Base-by-base conservation (phyloP, 2,329 filamentous ascomycete species). In the Fusarium bactridioides region DNA sequence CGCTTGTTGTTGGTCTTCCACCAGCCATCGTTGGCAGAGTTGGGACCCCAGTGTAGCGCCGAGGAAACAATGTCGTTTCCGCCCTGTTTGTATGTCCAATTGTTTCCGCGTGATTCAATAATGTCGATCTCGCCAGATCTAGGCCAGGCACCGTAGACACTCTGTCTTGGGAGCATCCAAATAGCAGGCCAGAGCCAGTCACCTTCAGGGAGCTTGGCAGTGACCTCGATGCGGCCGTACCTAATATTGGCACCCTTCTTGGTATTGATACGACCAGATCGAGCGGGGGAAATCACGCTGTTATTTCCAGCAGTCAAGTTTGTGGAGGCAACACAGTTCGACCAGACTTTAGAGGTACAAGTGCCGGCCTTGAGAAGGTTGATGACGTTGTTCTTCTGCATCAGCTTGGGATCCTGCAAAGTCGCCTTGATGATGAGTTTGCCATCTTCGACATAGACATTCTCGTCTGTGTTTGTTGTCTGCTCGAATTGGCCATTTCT, bases 151-250 rank as follows among this genome's bases (percentile, higher is more conserved):
- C 94, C 94, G 79, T 96, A 97, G 1, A 84, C 90, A 60, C 90
- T 86, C 47, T 91, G 85, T 51, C 89, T 89, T 3, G 94, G 94
- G 84, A 96, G 85, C 92, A 97, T 93, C 92, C 93, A 95, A 77
- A 97, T 95, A n/a, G 93, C 93, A 5, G 94, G 94, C 94, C 94
- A 96, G 16, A 97, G 86, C 94, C 94, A 96, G 83, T 96, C 93
- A 60, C 94, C 94, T 53, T 85, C 81, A 9, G 94, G 93, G 33
- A 96, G 83, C 81, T 91, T 91, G 31, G 94, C 94, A 4, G 87
- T 90, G 10, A 97, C 93, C 79, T 97, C 93, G 58, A 97, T 87
- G 47, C 93, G 92, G 53, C 94, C 94, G 79, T 93, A 97, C 81
- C 90, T 93, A 84, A 97, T 93, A 21, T 83, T 87, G 11, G 90